A percentile compares a stretch with the other conserved stretches of the same genome.
Conservation (phyloP, 495 filamentous ascomycete genomes). For the Penicillium roqueforti region DNA sequence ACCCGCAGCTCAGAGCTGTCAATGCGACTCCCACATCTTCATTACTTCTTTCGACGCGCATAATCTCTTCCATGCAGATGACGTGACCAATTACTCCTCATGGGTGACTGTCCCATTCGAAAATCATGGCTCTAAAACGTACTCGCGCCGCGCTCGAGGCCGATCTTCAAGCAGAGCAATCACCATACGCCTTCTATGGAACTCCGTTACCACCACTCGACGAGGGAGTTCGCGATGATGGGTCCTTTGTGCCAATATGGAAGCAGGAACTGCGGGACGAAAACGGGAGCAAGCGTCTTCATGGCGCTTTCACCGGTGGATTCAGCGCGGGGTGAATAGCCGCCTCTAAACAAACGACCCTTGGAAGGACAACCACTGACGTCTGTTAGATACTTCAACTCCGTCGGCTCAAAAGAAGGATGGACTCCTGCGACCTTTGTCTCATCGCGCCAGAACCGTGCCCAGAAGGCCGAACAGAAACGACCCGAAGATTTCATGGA, state of each 20-base stretch:
- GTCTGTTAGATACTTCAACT: constrained; percentile 81
- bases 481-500: constrained; percentile 96
- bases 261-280: constrained; percentile 97
- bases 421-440: constrained; percentile 91
- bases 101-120: constrained; percentile 4
- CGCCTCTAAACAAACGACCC: neutral
- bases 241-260: constrained; percentile 90
- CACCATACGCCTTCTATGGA: constrained; percentile 78
- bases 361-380: constrained; percentile 9
- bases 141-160: constrained; percentile 72
- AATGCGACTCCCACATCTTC: neutral
- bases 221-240: constrained; percentile 77
- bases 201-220: constrained; percentile 82
- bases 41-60: neutral
- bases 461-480: constrained; percentile 60
- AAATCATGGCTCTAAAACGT: constrained; percentile 73
- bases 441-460: constrained; percentile 77
- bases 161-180: constrained; percentile 66
- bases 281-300: constrained; percentile 81
- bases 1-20: neutral
- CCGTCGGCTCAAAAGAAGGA: constrained; percentile 96
- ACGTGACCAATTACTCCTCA: neutral
- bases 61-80: constrained; percentile 1
- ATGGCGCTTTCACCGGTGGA: constrained; percentile 95
- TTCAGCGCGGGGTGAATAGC: constrained; percentile 83